Conservation (phyloP, 495 filamentous ascomycete species). For the Xeromyces bisporus region DNA sequence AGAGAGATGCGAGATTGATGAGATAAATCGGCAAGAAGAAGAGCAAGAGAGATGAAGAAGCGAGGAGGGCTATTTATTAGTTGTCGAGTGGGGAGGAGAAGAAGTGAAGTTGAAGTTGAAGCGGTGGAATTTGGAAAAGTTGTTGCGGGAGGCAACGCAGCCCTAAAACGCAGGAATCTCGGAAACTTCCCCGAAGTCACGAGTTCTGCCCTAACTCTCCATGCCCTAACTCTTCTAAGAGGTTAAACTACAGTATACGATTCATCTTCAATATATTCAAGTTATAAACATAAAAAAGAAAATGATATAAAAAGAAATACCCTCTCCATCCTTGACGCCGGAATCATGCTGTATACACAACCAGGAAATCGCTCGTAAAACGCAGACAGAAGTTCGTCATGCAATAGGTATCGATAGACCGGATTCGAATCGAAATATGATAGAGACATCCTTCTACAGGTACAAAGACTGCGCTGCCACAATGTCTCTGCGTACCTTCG, state of each 20-base stretch:
- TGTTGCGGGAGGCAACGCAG: constrained; percentile 31
- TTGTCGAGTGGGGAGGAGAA: constrained; percentile 22
- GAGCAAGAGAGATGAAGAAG: too few species aligned
- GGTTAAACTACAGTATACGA: too few species aligned
- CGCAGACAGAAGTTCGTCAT: constrained; percentile 1
- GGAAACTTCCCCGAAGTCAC: constrained; percentile 2
- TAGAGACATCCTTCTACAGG: too few species aligned
- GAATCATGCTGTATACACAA: background rate
- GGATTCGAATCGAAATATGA: too few species aligned
- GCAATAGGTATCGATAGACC: too few species aligned
- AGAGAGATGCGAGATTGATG: constrained; percentile 12
- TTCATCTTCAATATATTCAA: too few species aligned
- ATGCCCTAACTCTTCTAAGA: background rate
- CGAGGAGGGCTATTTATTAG: too few species aligned
- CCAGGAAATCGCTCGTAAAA: background rate
- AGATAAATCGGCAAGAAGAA: too few species aligned
- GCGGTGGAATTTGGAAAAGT: constrained; percentile 16
- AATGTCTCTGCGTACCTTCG: constrained; percentile 77
- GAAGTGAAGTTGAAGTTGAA: constrained; percentile 19
- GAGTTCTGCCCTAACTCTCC: background rate
- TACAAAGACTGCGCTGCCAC: constrained; percentile 88
- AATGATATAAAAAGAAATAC: too few species aligned
- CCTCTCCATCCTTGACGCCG: background rate
- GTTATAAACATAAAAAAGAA: background rate
- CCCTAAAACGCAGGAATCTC: constrained; percentile 14